These are phyloP conservation scores for Eimeria necatrix DNA, from an alignment of 169 alveolate species.

Conservation along the genomic window DNA sequence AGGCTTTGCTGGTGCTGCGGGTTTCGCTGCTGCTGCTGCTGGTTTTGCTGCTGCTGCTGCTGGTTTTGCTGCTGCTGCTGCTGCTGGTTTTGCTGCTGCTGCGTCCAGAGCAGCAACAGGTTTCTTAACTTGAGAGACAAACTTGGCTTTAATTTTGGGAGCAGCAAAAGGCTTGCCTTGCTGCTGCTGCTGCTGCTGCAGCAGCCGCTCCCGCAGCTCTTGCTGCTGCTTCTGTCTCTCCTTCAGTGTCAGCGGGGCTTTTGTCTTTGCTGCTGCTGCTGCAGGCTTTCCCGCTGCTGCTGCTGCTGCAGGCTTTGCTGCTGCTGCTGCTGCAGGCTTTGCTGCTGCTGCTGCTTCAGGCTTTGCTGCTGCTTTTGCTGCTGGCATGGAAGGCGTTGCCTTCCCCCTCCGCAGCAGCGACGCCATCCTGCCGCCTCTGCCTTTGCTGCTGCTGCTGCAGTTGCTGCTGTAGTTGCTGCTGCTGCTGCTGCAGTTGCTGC, in stretches of 20 bases:
- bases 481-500: conserved; percentile 31
- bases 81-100: conserved; percentile 10
- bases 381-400: background rate
- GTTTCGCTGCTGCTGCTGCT: background rate
- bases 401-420: background rate
- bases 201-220: background rate
- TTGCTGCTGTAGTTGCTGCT: background rate
- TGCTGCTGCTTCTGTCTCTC: conserved; percentile 52
- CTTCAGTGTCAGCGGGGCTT: background rate
- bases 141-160: conserved; percentile 19
- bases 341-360: background rate
- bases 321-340: background rate
- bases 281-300: conserved; percentile 49
- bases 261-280: conserved; percentile 6
- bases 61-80: conserved; percentile 5
- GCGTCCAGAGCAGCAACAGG: conserved; percentile 21
- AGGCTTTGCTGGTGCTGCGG: background rate
- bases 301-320: conserved; percentile 36
- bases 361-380: background rate
- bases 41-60: conserved; percentile 11
- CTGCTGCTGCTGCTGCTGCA: conserved; percentile 59
- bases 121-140: background rate
- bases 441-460: background rate
- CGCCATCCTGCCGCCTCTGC: background rate
- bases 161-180: conserved; percentile 19